Percentiles rank a stretch among this genome's conserved stretches.
phyloP scores from a whole-genome alignment of 2,329 filamentous ascomycete species.

The Cladosporium sp. region DNA sequence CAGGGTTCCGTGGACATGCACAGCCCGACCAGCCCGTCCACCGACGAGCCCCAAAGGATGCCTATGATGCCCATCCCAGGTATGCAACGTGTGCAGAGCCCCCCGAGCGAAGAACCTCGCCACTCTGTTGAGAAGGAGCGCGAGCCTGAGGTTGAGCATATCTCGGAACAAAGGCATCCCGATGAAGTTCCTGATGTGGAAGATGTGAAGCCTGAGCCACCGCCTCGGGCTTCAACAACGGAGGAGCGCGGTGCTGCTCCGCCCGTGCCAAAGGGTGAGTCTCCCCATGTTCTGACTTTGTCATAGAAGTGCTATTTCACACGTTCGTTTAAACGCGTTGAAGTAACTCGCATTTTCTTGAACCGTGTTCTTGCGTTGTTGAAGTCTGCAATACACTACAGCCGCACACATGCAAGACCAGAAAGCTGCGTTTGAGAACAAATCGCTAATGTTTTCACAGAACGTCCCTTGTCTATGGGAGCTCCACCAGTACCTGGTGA shows the following conservation, averaged over 20 bases:
- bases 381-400: no score
- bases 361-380: no score
- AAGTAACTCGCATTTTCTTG: no score
- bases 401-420: no score
- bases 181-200: slow-evolving; percentile 51
- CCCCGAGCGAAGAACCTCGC: slow-evolving; percentile 37
- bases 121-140: slow-evolving; percentile 7
- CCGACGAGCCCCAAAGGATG: slow-evolving; percentile 34
- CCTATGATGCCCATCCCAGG: slow-evolving; percentile 55
- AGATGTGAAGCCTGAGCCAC: slow-evolving; percentile 43
- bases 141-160: neutral
- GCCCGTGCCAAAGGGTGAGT: slow-evolving; percentile 48
- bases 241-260: slow-evolving; percentile 37
- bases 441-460: slow-evolving; percentile 17
- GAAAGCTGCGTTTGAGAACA: no score
- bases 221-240: slow-evolving; percentile 36
- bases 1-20: slow-evolving; percentile 14
- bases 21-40: slow-evolving; percentile 21
- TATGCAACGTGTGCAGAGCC: slow-evolving; percentile 55
- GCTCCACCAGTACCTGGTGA: slow-evolving; percentile 32
- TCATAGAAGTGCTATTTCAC: no score
- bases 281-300: no score
- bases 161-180: slow-evolving; percentile 13
- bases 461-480: slow-evolving; percentile 6
- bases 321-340: no score